Conservation (phyloP, 371 early-diverging fungal species). For the Apophysomyces variabilis region DNA sequence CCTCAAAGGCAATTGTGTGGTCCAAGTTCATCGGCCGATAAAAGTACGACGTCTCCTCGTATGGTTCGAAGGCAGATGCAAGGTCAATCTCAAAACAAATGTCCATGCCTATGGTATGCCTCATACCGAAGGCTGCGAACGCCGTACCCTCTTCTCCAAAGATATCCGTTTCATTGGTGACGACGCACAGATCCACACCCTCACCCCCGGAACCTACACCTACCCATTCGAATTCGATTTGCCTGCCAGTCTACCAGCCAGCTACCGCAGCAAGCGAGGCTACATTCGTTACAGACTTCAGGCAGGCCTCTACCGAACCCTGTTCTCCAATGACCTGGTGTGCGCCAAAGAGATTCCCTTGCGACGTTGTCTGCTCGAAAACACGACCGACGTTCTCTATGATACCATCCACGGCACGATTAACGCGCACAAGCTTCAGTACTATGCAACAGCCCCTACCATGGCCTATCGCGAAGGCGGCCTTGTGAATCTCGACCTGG, state of each 20-base stretch:
- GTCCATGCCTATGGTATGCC: slow-evolving; percentile 29
- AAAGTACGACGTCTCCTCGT: slow-evolving; percentile 47
- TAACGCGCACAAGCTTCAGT: slow-evolving; percentile 33
- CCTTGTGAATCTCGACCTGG: slow-evolving; percentile 41
- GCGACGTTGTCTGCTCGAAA: slow-evolving; percentile 45
- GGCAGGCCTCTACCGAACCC: slow-evolving; percentile 41
- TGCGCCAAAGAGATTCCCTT: slow-evolving; percentile 37
- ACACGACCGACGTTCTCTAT: slow-evolving; percentile 27
- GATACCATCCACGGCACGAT: slow-evolving; percentile 40
- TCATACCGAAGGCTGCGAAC: slow-evolving; percentile 36
- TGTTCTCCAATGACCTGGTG: slow-evolving; percentile 43
- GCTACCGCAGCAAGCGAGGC: slow-evolving; percentile 51
- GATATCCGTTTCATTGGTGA: slow-evolving; percentile 40
- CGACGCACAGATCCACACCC: slow-evolving; percentile 33
- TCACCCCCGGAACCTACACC: slow-evolving; percentile 40
- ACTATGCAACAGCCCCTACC: slow-evolving; percentile 46
- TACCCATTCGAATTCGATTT: slow-evolving; percentile 48
- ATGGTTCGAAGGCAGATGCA: slow-evolving; percentile 50
- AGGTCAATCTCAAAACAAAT: slow-evolving; percentile 38
- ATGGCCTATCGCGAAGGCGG: slow-evolving; percentile 56
- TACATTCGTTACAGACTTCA: slow-evolving; percentile 46
- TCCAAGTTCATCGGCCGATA: slow-evolving; percentile 41
- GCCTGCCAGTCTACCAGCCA: slow-evolving; percentile 49
- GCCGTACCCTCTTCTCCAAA: slow-evolving; percentile 40
- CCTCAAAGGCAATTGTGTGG: slow-evolving; percentile 42